Percentiles rank a stretch among this genome's conserved stretches.
Conservation (phyloP, 179 eudicot species). For the Drosera spatulata region DNA sequence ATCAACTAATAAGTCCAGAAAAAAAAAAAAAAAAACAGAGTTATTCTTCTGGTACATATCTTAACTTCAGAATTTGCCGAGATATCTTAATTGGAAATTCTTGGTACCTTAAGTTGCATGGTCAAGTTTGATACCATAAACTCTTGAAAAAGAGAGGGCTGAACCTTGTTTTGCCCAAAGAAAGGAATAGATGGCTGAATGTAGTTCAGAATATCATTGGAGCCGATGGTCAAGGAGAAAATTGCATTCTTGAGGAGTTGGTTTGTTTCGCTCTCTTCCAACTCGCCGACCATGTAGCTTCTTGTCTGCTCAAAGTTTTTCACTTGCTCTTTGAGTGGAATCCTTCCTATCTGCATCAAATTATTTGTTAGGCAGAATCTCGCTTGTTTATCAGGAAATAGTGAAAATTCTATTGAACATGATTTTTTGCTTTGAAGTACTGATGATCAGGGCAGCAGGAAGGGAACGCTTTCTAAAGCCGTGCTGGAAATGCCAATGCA, state of each 20-base stretch:
- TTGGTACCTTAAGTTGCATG: constrained; percentile 39
- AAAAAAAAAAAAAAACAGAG: too few relatives aligned
- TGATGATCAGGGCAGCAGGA: too few relatives aligned
- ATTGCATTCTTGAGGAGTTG: constrained; percentile 14
- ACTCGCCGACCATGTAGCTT: constrained; percentile 20
- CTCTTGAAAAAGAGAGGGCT: constrained; percentile 33
- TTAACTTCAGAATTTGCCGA: background rate
- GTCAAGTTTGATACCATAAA: constrained; percentile 52
- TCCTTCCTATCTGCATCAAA: constrained; percentile 34
- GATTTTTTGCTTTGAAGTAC: background rate
- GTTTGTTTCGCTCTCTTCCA: constrained; percentile 30
- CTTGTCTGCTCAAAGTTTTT: constrained; percentile 36
- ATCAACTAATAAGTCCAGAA: background rate
- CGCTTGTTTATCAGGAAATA: background rate
- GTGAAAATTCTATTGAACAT: background rate
- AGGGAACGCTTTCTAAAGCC: background rate
- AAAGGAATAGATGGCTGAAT: constrained; percentile 36
- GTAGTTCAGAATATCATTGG: constrained; percentile 47
- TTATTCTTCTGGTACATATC: too few relatives aligned
- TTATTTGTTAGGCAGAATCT: background rate
- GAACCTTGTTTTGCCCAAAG: constrained; percentile 18
- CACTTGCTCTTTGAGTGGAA: constrained; percentile 40
- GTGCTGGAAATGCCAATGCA: too few relatives aligned
- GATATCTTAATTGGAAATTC: too few relatives aligned
- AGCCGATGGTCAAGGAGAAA: constrained; percentile 36